Conservation (phyloP, 1,139 yeast genomes). For the Suhomyces wounanorum region DNA sequence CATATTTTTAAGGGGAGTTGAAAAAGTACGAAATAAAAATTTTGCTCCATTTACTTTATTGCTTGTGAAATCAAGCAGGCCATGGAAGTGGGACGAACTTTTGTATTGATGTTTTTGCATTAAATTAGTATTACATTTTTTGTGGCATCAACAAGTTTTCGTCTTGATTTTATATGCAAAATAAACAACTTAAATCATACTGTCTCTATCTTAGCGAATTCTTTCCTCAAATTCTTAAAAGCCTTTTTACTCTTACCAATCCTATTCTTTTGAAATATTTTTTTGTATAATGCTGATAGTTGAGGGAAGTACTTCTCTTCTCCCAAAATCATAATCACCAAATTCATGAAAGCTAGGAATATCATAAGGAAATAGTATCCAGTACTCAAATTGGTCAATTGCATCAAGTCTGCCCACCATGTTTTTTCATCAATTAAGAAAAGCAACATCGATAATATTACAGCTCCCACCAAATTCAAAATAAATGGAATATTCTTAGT, state of each 20-base stretch:
- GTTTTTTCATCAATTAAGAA: slow-evolving; percentile 54
- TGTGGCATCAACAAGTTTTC: no score
- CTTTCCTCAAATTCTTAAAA: slow-evolving; percentile 40
- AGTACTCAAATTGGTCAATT: slow-evolving; percentile 62
- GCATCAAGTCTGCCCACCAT: slow-evolving; percentile 67
- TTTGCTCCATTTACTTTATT: no score
- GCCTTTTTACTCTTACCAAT: slow-evolving; percentile 37
- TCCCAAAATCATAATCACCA: slow-evolving; percentile 47
- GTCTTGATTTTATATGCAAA: no score
- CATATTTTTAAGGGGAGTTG: not conserved
- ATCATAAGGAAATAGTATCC: slow-evolving; percentile 55
- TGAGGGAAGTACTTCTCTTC: slow-evolving; percentile 37
- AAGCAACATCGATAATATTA: slow-evolving; percentile 48
- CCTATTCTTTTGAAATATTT: slow-evolving; percentile 22
- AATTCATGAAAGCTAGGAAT: slow-evolving; percentile 50
- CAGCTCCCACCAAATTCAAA: slow-evolving; percentile 54
- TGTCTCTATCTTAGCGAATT: slow-evolving; percentile 18
- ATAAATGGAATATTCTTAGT: slow-evolving; percentile 71
- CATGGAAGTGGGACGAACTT: no score
- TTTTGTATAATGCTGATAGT: slow-evolving; percentile 35
- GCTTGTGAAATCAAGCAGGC: no score
- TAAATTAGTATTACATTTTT: no score
- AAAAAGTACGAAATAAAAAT: no score
- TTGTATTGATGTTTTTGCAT: no score
- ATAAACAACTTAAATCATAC: not conserved